Evolutionary conservation across 495 filamentous ascomycete species (phyloP).

Genomic region (Cairneyella variabilis): DNA sequence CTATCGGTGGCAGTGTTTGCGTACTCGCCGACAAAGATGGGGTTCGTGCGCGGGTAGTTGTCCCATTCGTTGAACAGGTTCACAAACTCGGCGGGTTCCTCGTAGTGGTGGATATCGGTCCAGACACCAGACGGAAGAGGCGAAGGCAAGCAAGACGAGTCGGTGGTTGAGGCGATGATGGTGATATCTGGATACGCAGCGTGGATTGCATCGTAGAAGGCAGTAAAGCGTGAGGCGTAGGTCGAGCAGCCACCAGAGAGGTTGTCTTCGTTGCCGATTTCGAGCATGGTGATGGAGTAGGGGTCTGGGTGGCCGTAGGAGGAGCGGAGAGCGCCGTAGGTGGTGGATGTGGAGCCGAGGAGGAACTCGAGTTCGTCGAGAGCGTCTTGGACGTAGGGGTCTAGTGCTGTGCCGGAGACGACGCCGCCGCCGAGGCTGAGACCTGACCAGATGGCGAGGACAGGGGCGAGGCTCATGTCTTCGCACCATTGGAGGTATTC

Average conservation of each 20-base stretch:
- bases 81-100: constrained; percentile 40
- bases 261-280: constrained; percentile 51
- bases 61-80: constrained; percentile 47
- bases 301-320: constrained; percentile 9
- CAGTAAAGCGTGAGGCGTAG: constrained; percentile 42
- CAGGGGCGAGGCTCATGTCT: constrained; percentile 45
- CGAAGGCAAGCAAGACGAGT: neutral
- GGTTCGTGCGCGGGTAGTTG: constrained; percentile 31
- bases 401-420: constrained; percentile 16
- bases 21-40: constrained; percentile 46
- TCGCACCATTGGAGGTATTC: constrained; percentile 54
- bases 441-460: constrained; percentile 50
- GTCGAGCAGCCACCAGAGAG: constrained; percentile 31
- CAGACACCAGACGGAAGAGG: constrained; percentile 11
- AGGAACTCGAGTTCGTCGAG: constrained; percentile 25
- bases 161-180: constrained; percentile 38
- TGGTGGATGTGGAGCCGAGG: constrained; percentile 6
- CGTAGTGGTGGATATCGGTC: constrained; percentile 44
- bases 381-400: constrained; percentile 24
- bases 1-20: constrained; percentile 36
- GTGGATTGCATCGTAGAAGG: constrained; percentile 47
- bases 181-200: constrained; percentile 42
- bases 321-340: constrained; percentile 9
- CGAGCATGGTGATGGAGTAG: constrained; percentile 6
- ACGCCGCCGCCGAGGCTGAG: constrained; percentile 41